Percentiles rank a stretch among this genome's conserved stretches.
phyloP scores from a whole-genome alignment of 495 filamentous ascomycete species.

The Penicillium soppii region DNA sequence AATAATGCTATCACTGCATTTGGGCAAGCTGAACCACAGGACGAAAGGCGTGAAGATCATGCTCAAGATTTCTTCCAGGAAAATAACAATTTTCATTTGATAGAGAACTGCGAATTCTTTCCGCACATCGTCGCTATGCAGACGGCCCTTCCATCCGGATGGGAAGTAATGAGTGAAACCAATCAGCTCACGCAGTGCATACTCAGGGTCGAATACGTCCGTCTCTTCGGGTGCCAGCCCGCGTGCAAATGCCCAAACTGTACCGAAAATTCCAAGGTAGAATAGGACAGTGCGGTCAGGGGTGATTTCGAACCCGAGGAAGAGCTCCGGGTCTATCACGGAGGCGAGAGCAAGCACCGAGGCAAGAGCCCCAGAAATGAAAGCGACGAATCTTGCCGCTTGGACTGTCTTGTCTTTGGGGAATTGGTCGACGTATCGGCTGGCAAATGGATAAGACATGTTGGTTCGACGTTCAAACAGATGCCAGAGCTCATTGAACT shows the following conservation, averaged over 20 bases:
- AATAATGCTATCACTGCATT: conserved; percentile 87
- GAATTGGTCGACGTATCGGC: conserved; percentile 91
- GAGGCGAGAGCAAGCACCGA: conserved; percentile 80
- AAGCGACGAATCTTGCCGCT: conserved; percentile 76
- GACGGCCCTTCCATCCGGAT: conserved; percentile 78
- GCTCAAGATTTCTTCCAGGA: conserved; percentile 87
- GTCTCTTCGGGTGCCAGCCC: conserved; percentile 83
- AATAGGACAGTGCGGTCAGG: conserved; percentile 80
- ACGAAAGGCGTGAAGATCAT: conserved; percentile 91
- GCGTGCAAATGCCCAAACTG: conserved; percentile 75
- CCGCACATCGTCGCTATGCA: conserved; percentile 84
- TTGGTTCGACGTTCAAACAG: conserved; percentile 84
- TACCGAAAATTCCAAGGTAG: conserved; percentile 71
- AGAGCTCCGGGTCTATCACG: conserved; percentile 83
- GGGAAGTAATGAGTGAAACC: conserved; percentile 91
- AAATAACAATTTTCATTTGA: conserved; percentile 84
- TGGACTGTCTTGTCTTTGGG: conserved; percentile 92
- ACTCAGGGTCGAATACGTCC: conserved; percentile 88
- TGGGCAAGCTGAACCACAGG: conserved; percentile 82
- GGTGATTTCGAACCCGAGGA: conserved; percentile 88
- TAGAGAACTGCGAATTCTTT: conserved; percentile 86
- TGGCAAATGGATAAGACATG: conserved; percentile 93
- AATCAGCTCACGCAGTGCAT: conserved; percentile 80
- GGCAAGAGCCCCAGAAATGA: conserved; percentile 80
- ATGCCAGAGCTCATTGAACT: conserved; percentile 96